Base-by-base conservation (phyloP, 2,329 filamentous ascomycete genomes). In the Cladosporium cucumerinum region DNA sequence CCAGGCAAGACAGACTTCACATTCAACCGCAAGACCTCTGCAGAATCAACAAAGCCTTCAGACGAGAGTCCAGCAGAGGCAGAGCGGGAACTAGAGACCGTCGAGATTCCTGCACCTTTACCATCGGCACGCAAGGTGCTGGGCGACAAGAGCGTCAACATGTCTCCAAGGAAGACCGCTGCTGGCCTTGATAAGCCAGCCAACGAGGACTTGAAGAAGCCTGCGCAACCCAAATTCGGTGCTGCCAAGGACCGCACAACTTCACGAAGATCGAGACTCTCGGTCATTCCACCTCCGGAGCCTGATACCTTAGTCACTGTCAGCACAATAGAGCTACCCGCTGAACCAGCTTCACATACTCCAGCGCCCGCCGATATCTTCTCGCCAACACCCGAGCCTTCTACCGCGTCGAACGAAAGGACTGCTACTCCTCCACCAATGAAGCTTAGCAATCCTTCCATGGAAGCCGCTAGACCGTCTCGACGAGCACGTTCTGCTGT, bases 401-500 rank as follows among this genome's bases (percentile, higher is more conserved):
- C 79, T 5, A 80, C 80, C 8, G 75, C 74, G 1, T 25, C 59
- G 23, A 65, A 64, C 3, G 66, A 51, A 28, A 65, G 64, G 30
- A 60, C 57, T 69, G 78, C 81, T 61, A 82, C 80, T 23, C 80
- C 80, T 62, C 79, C 79, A 12, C 78, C 80, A 0, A 72, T 72
- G 16, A 76, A 81, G 55, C 71, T 81, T 0, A 71, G 68, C 61
- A 74, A 74, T 30, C 69, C 71, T 26, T 76, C 78, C 4, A 61
- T 61, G n/a, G 72, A 72, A 64, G 71, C 68, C 46, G 72, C 71
- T 21, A 73, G 81, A 36, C 78, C 80, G 12, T 80, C 78, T 2
- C 76, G 82, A 63, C 76, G 82, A 65, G 80, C 80, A 16, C 75
- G 81, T 26, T 73, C 79, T 21, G 76, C 79, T 36, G 80, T 82